These are phyloP conservation scores for Pyricularia grisea DNA, from an alignment of 2,329 filamentous ascomycete species.

Conservation along the genomic window DNA sequence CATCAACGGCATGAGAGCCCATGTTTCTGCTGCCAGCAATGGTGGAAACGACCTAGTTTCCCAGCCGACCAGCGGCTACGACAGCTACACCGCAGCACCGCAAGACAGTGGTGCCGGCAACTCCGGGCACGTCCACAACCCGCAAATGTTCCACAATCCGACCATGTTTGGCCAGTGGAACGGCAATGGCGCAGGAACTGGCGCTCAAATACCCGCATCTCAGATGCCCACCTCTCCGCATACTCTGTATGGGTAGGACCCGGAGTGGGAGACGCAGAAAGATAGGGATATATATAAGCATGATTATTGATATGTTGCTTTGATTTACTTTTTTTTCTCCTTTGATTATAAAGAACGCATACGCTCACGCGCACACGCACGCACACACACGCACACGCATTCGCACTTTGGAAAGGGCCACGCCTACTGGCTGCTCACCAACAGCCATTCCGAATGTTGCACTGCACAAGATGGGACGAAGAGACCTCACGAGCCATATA, in stretches of 20 bases:
- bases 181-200: not conserved
- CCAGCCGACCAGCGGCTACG: not conserved
- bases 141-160: not conserved
- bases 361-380: not conserved
- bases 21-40: not conserved
- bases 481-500: not conserved
- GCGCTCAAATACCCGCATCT: not conserved
- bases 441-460: not conserved
- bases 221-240: not conserved
- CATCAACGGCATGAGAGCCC: not conserved
- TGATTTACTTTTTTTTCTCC: not conserved
- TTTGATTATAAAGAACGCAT: not conserved
- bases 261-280: not conserved
- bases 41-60: too few species aligned
- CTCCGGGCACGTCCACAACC: not conserved
- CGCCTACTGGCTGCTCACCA: too few species aligned
- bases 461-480: not conserved
- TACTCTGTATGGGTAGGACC: not conserved
- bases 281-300: not conserved
- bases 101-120: not conserved
- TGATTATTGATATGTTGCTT: not conserved
- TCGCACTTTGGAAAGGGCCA: not conserved
- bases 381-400: not conserved
- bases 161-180: not conserved
- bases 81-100: not conserved